Base-by-base conservation (phyloP, 2,329 filamentous ascomycete genomes). In the Teratosphaeria pseudoeucalypti region DNA sequence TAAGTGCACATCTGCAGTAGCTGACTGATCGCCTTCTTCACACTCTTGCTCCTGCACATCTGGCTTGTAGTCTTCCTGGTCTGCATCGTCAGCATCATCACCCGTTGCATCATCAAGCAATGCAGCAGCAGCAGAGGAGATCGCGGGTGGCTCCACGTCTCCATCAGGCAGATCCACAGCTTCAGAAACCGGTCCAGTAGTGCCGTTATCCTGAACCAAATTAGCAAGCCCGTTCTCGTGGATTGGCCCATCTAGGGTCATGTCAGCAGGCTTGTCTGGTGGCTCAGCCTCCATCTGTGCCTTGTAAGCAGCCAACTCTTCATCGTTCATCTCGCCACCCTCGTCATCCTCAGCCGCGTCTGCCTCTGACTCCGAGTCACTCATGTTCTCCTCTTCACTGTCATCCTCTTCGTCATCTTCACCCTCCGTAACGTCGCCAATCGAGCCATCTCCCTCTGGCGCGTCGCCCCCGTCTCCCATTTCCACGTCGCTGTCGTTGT, bases 341-440 rank as follows among this genome's bases (percentile, higher is more conserved):
- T 75, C 76, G 47, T 83, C 58, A 29, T 73, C 66, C 10, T 76
- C 76, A 32, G 76, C 82, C 5, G 82, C 76, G 19, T 49, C 43
- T 6, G 16, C 84, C 2, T 81, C 83, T 32, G 85, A 85, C 80
- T 86, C 85, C 29, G 85, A 85, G 80, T 86, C 85, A 61, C 83
- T 81, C 68, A 81, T 81, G 62, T 82, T 80, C 57, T 80, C 78
- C 9, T 75, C 72, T 10, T 56, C 58, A 43, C 55, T 54, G 19
- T 11, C 54, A 27, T 57, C 52, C 23, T 53, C 58, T 19, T 78
- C 74, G 37, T 76, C 75, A 23, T 56, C 55, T 11, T 56, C 55
- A 32, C 27, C 19, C 23, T 16, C 34, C 27, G 34, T 26, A 19
- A 14, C 71, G 29, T 32, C 29, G 29, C 29, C 29, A 6, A 32